These are phyloP conservation scores for Cicer chorassanicum DNA, from an alignment of 306 rosid genomes.

Conservation along the genomic window DNA sequence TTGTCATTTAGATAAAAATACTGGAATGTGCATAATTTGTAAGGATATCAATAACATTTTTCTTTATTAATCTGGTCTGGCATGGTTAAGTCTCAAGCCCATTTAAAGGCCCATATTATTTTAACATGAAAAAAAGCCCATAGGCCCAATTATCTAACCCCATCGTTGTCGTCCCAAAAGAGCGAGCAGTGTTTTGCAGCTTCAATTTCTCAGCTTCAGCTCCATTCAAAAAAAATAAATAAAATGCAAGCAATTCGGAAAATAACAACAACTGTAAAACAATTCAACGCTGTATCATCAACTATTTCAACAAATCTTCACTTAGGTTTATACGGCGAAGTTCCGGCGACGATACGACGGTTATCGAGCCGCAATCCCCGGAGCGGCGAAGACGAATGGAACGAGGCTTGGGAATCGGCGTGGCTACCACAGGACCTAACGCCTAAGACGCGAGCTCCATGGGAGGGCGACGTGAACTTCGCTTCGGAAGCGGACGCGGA, in stretches of 20 bases:
- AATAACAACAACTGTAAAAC: conserved; percentile 40
- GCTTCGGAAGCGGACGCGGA: conserved; percentile 64
- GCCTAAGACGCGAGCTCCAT: conserved; percentile 64
- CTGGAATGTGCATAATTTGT: no score
- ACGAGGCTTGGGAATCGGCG: conserved; percentile 91
- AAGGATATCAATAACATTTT: no score
- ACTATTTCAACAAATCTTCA: conserved; percentile 7
- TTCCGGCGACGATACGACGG: conserved; percentile 20
- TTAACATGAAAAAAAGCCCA: conserved; percentile 14
- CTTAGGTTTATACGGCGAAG: not conserved
- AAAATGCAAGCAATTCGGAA: conserved; percentile 60
- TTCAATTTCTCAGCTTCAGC: not conserved
- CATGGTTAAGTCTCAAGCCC: no score
- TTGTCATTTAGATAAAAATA: no score
- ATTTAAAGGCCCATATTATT: not conserved
- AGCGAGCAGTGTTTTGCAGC: not conserved
- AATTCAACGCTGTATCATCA: conserved; percentile 30
- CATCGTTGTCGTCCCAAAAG: not conserved
- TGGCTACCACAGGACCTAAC: conserved; percentile 89
- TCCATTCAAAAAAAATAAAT: no score
- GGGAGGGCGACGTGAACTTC: conserved; percentile 83
- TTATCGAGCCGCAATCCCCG: conserved; percentile 42
- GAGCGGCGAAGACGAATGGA: conserved; percentile 83
- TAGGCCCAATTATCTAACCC: conserved; percentile 26
- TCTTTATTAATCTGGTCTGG: no score